phyloP scores from a whole-genome alignment of 192 early-diverging fungal species.

The Coemansia sp. region DNA sequence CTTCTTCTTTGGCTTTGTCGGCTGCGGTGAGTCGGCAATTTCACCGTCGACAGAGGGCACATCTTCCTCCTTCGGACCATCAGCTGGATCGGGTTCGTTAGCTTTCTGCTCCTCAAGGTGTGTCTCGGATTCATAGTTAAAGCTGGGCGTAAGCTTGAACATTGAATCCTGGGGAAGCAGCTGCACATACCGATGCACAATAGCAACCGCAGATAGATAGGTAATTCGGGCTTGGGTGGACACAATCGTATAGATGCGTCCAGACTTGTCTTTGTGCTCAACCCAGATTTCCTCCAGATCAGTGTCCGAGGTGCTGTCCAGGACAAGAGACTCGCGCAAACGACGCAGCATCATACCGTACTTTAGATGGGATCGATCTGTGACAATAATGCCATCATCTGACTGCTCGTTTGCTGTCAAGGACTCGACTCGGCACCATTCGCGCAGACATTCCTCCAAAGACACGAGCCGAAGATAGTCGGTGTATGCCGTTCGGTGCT shows the following conservation, averaged over 20 bases:
- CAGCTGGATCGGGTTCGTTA: not conserved
- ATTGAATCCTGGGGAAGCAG: slow-evolving; percentile 66
- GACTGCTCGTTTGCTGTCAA: not conserved
- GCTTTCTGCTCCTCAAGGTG: not conserved
- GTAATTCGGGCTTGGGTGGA: slow-evolving; percentile 73
- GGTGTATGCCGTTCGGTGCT: slow-evolving; percentile 29
- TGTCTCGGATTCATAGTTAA: slow-evolving; percentile 31
- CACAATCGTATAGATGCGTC: slow-evolving; percentile 58
- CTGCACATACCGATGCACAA: slow-evolving; percentile 73
- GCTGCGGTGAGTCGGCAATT: not conserved
- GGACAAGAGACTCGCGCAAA: slow-evolving; percentile 11
- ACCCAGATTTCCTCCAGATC: slow-evolving; percentile 36
- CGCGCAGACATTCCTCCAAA: slow-evolving; percentile 62
- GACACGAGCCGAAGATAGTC: slow-evolving; percentile 47
- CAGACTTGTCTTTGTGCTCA: slow-evolving; percentile 43
- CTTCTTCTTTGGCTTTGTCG: slow-evolving; percentile 6
- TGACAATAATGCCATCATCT: slow-evolving; percentile 22
- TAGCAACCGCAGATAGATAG: slow-evolving; percentile 61
- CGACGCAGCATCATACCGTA: slow-evolving; percentile 24
- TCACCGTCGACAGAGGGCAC: not conserved
- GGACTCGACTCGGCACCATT: slow-evolving; percentile 56
- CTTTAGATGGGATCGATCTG: slow-evolving; percentile 14
- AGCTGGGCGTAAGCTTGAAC: slow-evolving; percentile 59
- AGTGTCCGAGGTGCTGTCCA: slow-evolving; percentile 36
- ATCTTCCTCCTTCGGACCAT: not conserved